Conservation (phyloP, 768 basidiomycete genomes). For the Amanita rubescens region DNA sequence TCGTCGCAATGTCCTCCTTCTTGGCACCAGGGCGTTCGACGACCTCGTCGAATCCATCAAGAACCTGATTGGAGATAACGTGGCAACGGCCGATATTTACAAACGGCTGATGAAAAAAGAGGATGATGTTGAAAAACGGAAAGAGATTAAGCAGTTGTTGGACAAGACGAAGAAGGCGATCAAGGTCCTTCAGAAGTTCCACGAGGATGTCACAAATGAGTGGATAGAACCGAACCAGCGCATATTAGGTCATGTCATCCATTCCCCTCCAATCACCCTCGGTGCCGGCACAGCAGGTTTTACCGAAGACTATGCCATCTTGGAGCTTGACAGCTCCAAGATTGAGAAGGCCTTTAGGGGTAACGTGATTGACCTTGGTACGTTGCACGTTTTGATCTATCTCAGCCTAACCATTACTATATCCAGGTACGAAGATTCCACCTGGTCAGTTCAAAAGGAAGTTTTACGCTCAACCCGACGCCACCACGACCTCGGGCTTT, state of each 20-base stretch:
- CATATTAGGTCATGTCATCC: constrained; percentile 11
- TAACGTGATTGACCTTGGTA: constrained; percentile 20
- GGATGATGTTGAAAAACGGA: too few relatives aligned
- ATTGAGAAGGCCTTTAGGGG: constrained; percentile 18
- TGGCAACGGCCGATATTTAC: too few relatives aligned
- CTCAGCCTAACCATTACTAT: constrained; percentile 7
- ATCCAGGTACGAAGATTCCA: constrained; percentile 22
- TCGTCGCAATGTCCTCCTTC: constrained; percentile 23
- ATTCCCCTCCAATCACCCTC: constrained; percentile 13
- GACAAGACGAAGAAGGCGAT: constrained; percentile 4
- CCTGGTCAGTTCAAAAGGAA: constrained; percentile 14
- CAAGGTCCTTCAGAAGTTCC: constrained; percentile 3
- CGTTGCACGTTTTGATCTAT: constrained; percentile 7
- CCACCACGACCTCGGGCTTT: constrained; percentile 16
- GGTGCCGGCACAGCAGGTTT: constrained; percentile 4
- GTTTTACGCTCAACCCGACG: constrained; percentile 16
- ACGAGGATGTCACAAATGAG: constrained; percentile 6
- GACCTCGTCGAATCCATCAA: background rate
- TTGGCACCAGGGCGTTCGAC: constrained; percentile 16
- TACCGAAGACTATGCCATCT: constrained; percentile 16
- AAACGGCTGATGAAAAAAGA: too few relatives aligned
- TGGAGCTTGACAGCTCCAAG: constrained; percentile 12
- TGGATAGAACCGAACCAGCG: constrained; percentile 10
- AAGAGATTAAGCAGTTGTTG: too few relatives aligned
- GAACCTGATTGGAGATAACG: too few relatives aligned